Evolutionary conservation across 2,329 filamentous ascomycete species (phyloP).

Genomic region (Calonectria pseudoturangicola): DNA sequence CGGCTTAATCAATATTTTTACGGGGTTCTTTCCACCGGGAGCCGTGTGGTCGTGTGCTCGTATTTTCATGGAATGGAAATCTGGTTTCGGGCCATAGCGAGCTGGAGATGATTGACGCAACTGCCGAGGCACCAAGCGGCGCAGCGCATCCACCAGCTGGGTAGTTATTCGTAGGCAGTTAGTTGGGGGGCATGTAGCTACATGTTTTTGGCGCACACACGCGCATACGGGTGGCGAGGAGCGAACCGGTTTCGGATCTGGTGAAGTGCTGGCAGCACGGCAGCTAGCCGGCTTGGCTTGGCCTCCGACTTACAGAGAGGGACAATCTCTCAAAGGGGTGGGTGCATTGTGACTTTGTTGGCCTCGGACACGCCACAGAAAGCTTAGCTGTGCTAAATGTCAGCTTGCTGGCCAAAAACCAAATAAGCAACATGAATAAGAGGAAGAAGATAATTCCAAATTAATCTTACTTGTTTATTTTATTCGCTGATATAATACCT

Average conservation of each 20-base stretch:
- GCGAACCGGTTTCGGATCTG: conserved; percentile 16
- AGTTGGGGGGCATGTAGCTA: neutral
- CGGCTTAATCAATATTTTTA: conserved; percentile 5
- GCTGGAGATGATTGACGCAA: conserved; percentile 19
- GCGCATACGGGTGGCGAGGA: conserved; percentile 17
- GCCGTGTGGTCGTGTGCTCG: conserved; percentile 21
- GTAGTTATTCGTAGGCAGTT: neutral
- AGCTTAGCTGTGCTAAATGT: too few species aligned
- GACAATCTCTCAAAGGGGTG: too few species aligned
- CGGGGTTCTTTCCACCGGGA: neutral
- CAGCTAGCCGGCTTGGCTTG: conserved; percentile 10
- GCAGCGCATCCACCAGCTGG: neutral
- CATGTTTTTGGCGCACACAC: conserved; percentile 15
- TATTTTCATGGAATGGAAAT: neutral
- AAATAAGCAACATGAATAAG: too few species aligned
- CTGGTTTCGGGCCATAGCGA: neutral
- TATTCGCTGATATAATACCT: too few species aligned
- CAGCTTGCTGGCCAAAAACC: too few species aligned
- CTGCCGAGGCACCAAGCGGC: conserved; percentile 10
- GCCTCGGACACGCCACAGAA: too few species aligned
- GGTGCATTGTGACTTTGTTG: too few species aligned
- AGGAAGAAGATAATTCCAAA: too few species aligned
- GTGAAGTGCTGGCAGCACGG: conserved; percentile 4
- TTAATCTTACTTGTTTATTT: too few species aligned
- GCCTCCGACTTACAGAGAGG: neutral